Evolutionary conservation across 176 grass and related monocot species (phyloP).

Genomic region (Metroxylon sagu): DNA sequence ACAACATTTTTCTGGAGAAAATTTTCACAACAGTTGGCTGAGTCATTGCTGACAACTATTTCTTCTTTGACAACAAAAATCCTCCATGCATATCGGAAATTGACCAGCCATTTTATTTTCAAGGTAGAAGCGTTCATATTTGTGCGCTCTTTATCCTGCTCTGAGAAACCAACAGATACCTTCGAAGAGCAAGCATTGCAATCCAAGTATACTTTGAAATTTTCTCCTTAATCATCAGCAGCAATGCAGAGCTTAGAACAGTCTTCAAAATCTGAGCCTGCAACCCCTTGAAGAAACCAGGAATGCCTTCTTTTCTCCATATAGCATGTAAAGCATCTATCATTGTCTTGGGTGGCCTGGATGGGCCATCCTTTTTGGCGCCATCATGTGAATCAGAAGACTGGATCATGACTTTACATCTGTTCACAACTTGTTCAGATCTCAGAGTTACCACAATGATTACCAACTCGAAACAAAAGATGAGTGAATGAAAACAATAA

Average conservation of each 20-base stretch:
- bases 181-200: conserved; percentile 56
- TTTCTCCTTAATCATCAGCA: conserved; percentile 99
- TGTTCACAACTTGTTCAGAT: conserved; percentile 6
- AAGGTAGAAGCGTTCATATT: conserved; percentile 13
- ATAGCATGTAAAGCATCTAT: conserved; percentile 56
- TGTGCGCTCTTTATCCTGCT: conserved; percentile 54
- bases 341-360: conserved; percentile 61
- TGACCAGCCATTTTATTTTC: conserved; percentile 2
- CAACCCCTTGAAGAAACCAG: conserved; percentile 91
- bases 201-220: conserved; percentile 89
- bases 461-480: no score
- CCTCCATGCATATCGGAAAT: no score
- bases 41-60: no score
- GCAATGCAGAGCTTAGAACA: conserved; percentile 85
- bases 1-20: no score
- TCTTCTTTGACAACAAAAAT: no score
- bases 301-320: conserved; percentile 83
- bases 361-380: conserved; percentile 28
- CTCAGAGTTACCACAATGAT: no score
- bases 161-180: conserved; percentile 48
- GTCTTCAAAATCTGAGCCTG: conserved; percentile 93
- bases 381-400: conserved; percentile 39
- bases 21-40: no score
- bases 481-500: no score
- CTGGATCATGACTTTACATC: conserved; percentile 99